Percentiles rank a stretch among this genome's conserved stretches.
Evolutionary conservation across 192 early-diverging fungal species (phyloP).

Genomic region (Entophlyctis helioformis): DNA sequence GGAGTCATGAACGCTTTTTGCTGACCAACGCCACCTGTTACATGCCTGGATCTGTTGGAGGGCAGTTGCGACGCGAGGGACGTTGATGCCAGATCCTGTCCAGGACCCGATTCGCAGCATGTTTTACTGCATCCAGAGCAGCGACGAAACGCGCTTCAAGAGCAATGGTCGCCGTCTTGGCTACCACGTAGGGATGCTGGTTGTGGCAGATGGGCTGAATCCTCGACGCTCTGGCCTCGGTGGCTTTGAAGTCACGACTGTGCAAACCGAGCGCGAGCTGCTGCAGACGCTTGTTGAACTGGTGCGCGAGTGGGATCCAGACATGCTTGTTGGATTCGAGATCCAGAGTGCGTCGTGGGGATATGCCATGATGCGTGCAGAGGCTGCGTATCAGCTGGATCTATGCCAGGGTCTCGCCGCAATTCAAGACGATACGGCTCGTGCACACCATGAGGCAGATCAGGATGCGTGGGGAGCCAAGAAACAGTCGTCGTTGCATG

Average conservation of each 20-base stretch:
- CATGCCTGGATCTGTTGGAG: conserved; percentile 8
- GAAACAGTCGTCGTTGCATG: conserved; percentile 49
- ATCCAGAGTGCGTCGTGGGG: conserved; percentile 82
- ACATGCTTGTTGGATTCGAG: conserved; percentile 82
- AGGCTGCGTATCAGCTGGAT: conserved; percentile 22
- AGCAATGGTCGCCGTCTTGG: conserved; percentile 31
- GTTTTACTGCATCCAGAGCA: conserved; percentile 58
- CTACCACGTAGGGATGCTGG: conserved; percentile 43
- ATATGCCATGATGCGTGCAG: conserved; percentile 58
- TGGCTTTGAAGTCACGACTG: conserved; percentile 19
- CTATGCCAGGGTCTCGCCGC: too few relatives aligned
- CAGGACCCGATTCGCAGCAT: conserved; percentile 46
- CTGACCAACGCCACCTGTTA: background rate
- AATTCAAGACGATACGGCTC: too few relatives aligned
- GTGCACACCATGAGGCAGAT: conserved; percentile 21
- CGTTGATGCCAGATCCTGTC: conserved; percentile 55
- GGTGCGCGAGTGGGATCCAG: conserved; percentile 61
- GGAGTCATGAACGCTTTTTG: background rate
- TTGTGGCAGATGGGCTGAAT: conserved; percentile 13
- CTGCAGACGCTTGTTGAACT: conserved; percentile 38
- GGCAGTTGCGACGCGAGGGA: conserved; percentile 16
- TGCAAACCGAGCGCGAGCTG: conserved; percentile 45
- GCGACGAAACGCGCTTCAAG: conserved; percentile 16
- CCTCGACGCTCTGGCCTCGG: conserved; percentile 14
- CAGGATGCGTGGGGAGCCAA: conserved; percentile 45